These are phyloP conservation scores for Didymella pomorum DNA, from an alignment of 2,329 filamentous ascomycete genomes.

Conservation along the genomic window DNA sequence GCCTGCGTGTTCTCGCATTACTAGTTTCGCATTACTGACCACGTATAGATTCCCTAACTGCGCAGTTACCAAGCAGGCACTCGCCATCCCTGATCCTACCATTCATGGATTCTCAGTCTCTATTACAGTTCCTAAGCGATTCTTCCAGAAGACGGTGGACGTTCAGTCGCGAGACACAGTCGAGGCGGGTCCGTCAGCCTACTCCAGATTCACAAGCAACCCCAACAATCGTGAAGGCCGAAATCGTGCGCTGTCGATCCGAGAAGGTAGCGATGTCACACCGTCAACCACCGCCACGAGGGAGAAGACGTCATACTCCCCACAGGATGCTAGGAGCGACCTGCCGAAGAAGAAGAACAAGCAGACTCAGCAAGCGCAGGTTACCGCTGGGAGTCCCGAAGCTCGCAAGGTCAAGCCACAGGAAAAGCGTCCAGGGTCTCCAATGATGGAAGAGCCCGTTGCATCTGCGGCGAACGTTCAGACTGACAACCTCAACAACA, in stretches of 20 bases:
- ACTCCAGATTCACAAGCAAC: conserved; percentile 8
- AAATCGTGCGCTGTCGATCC: conserved; percentile 1
- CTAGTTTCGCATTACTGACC: conserved; percentile 16
- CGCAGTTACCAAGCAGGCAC: conserved; percentile 26
- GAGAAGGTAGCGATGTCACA: neutral
- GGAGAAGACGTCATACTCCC: conserved; percentile 37
- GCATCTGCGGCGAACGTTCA: neutral
- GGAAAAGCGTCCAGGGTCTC: conserved; percentile 21
- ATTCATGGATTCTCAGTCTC: conserved; percentile 23
- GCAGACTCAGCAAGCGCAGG: conserved; percentile 10
- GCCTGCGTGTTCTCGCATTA: neutral
- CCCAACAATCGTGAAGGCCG: conserved; percentile 7
- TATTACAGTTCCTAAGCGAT: conserved; percentile 34
- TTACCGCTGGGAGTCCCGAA: conserved; percentile 26
- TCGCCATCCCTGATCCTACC: conserved; percentile 20
- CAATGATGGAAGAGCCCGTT: conserved; percentile 15
- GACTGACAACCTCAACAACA: too few relatives aligned
- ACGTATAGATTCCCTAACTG: conserved; percentile 24
- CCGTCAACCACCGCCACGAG: neutral
- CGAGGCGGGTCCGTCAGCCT: conserved; percentile 1
- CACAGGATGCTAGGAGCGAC: conserved; percentile 49
- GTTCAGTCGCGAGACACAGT: neutral
- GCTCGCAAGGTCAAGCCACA: conserved; percentile 29
- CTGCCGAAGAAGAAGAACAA: conserved; percentile 29
- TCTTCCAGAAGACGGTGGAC: conserved; percentile 25